A percentile compares a stretch with the other conserved stretches of the same genome.
Conservation (phyloP, 1,284 basidiomycete species). For the Boletus smithii region DNA sequence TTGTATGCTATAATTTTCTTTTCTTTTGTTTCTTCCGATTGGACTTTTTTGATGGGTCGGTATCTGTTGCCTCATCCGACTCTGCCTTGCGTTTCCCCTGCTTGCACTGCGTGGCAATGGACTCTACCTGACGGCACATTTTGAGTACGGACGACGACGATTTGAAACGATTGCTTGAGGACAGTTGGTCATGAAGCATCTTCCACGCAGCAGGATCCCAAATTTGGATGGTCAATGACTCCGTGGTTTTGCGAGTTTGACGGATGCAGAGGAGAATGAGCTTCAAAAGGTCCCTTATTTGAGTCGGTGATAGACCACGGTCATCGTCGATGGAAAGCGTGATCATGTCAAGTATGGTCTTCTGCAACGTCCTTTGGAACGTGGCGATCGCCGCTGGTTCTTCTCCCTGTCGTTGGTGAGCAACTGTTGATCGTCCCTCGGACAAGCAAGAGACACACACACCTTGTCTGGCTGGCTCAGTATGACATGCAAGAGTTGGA, state of each 20-base stretch:
- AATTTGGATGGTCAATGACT: slow-evolving; percentile 30
- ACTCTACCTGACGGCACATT: slow-evolving; percentile 48
- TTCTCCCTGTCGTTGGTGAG: slow-evolving; percentile 23
- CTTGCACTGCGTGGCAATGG: slow-evolving; percentile 16
- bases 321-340: slow-evolving; percentile 50
- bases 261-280: slow-evolving; percentile 65
- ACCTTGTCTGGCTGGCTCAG: slow-evolving; percentile 49
- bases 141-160: slow-evolving; percentile 43
- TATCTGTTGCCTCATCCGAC: slow-evolving; percentile 30
- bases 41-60: slow-evolving; percentile 37
- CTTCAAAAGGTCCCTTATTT: slow-evolving; percentile 81
- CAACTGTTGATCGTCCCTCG: not conserved
- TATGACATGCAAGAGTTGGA: slow-evolving; percentile 69
- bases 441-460: not conserved
- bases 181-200: slow-evolving; percentile 36
- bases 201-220: slow-evolving; percentile 49
- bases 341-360: slow-evolving; percentile 50
- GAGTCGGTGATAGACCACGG: slow-evolving; percentile 54
- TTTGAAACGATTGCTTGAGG: slow-evolving; percentile 43
- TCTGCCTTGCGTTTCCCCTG: slow-evolving; percentile 43
- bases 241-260: slow-evolving; percentile 48
- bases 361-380: slow-evolving; percentile 47
- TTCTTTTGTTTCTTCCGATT: slow-evolving; percentile 57
- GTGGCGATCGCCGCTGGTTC: slow-evolving; percentile 42
- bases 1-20: slow-evolving; percentile 28